These are phyloP conservation scores for Myochromella boudieri DNA, from an alignment of 768 basidiomycete genomes.

Conservation along the genomic window DNA sequence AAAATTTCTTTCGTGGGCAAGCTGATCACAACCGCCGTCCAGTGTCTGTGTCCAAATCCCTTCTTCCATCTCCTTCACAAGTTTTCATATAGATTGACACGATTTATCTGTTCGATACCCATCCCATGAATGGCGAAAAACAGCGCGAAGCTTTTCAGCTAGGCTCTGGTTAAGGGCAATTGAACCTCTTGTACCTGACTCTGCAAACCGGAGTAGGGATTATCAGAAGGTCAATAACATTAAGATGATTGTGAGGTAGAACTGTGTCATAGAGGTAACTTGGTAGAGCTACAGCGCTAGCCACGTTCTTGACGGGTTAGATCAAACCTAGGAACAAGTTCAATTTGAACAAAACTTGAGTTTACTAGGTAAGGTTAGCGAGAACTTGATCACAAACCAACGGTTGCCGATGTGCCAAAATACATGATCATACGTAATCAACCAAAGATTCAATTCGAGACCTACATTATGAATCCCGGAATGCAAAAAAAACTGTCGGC, in stretches of 20 bases:
- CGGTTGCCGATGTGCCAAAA: too few species aligned
- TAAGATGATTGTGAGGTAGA: not conserved
- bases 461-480: too few species aligned
- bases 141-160: not conserved
- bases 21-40: constrained; percentile 8
- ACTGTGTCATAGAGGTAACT: not conserved
- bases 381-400: too few species aligned
- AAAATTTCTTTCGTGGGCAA: not conserved
- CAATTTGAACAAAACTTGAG: too few species aligned
- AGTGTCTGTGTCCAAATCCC: constrained; percentile 5
- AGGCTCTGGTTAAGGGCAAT: constrained; percentile 7
- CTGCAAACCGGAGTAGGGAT: constrained; percentile 2
- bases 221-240: constrained; percentile 4
- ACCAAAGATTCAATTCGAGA: too few species aligned
- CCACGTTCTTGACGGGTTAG: too few species aligned
- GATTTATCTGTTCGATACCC: constrained; percentile 1
- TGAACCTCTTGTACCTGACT: not conserved
- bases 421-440: too few species aligned
- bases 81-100: constrained; percentile 2
- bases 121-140: not conserved
- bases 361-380: too few species aligned
- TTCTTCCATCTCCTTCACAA: not conserved
- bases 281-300: not conserved
- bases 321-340: too few species aligned
- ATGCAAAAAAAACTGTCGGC: too few species aligned